Base-by-base conservation (phyloP, 805 yeast genomes). In the Wickerhamiella nectarea region DNA sequence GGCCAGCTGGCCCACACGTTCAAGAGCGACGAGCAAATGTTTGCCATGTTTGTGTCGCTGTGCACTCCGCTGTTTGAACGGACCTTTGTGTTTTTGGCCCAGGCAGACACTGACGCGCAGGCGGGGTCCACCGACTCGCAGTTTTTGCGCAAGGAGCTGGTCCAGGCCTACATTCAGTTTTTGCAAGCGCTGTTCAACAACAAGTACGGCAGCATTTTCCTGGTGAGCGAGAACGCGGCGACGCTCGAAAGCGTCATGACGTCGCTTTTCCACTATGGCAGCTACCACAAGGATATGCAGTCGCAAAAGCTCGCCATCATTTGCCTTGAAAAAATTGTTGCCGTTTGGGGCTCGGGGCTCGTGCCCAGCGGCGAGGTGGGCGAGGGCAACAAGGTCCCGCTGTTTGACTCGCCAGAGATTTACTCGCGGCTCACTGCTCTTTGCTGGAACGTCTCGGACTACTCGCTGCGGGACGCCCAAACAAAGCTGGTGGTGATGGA, bases 1-100 rank as follows among this genome's bases (percentile, higher is more conserved):
- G 87, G 94, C 4, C 97, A 91, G 62, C 73, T 91, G 48, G 74
- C 81, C 42, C 96, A 89, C 59, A 73, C 70, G 50, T 85, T 79
- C 62, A 73, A 75, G 55, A 68, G 68, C 37, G 78, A 82, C 52
- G 76, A 73, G 35, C 71, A 69, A 36, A 75, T 86, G 43, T 85
- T 82, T 60, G 76, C 76, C 52, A 66, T 89, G 61, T 67, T 89
- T 50, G 76, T 80, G 54, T 77, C 78, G 45, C 65, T 91, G 47
- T 59, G 85, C 46, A 66, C 81, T 0, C 94, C 95, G n/a, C 68
- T 87, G 40, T 64, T 81, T 22, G 67, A 68, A 42, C 81, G 81
- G 54, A 69, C 81, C 7, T 75, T 77, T 52, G 66, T 62, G 24
- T 65, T 69, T 46, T 59, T 80, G 47, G 62, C 65, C 22, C 64